These are phyloP conservation scores for Tetradesmus lagerheimii DNA, from an alignment of 139 green algal species.

Conservation along the genomic window DNA sequence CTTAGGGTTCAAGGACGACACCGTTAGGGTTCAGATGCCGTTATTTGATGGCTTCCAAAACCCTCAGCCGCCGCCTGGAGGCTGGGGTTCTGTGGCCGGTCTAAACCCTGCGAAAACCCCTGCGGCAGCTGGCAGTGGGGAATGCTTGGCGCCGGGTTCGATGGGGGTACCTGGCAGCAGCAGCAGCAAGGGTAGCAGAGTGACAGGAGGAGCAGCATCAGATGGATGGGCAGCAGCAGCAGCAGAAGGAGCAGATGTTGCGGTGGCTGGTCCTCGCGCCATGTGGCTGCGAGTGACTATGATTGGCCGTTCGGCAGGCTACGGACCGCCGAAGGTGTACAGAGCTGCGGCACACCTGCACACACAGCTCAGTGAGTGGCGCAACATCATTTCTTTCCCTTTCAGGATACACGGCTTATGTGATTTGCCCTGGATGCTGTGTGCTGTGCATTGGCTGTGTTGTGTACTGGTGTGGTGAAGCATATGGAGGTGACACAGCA, in stretches of 20 bases:
- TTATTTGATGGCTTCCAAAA: slow-evolving; percentile 35
- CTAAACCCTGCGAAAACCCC: background rate
- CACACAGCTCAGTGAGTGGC: background rate
- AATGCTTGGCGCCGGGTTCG: background rate
- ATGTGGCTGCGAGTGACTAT: slow-evolving; percentile 27
- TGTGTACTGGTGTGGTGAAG: too few species aligned
- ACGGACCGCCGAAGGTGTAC: background rate
- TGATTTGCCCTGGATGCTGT: too few species aligned
- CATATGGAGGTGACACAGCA: too few species aligned
- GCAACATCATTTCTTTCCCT: too few species aligned
- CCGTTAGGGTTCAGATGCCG: slow-evolving; percentile 29
- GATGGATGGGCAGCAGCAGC: background rate
- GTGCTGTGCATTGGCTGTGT: background rate
- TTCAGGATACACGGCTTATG: too few species aligned
- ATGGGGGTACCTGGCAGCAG: background rate
- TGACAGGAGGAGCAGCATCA: background rate
- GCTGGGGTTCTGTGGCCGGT: slow-evolving; percentile 16
- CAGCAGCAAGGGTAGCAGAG: background rate
- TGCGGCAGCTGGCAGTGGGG: background rate
- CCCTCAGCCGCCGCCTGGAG: slow-evolving; percentile 24
- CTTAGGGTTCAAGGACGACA: slow-evolving; percentile 17
- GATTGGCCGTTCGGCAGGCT: slow-evolving; percentile 8
- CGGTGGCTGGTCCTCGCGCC: background rate
- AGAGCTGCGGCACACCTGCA: slow-evolving; percentile 6
- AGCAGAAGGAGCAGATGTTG: background rate